Base-by-base conservation (phyloP, 805 yeast species). In the Candida glaebosa region DNA sequence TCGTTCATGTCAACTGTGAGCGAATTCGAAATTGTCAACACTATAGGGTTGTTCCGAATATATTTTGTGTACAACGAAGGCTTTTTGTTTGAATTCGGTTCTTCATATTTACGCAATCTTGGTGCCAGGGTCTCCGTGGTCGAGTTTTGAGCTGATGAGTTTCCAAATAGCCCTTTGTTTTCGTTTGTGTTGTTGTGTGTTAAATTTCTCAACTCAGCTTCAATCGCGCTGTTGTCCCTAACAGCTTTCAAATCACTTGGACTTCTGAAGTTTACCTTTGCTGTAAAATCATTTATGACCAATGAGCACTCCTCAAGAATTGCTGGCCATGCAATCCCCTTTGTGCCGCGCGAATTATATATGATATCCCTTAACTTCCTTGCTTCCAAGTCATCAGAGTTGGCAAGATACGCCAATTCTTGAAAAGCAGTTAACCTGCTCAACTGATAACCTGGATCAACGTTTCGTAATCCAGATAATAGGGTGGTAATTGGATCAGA, bases 391-490 rank as follows among this genome's bases (percentile, higher is more conserved):
- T 75, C 73, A 1, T 67, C 55, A 2, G 78, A 61, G 1, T 80
- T 75, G 5, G 89, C 66, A 36, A 84, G 66, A 51, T 75, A 81
- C 1, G 87, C 84, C 40, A 84, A 65, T 54, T 85, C 93, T 60
- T 85, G 91, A 61, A 79, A 84, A 2, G 91, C 89, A 1, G 88
- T 79, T 44, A 80, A 56, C 44, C 79, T 74, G 38, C 58, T 48
- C 37, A 68, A 52, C 40, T 57, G 60, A 37, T 56, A 41, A 3
- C 47, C 47, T 0, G 66, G 60, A 10, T 60, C 65, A 1, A 76
- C 75, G 26, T 81, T 81, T 38, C 73, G 71, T 45, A 85, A 67
- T 0, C 91, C 91, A 3, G 81, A 70, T 9, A 84, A 57, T 30
- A 85, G 61, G 1, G 89, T 81, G 39, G 74, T 76, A 37, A 81